Percentiles rank a stretch among this genome's conserved stretches.
These are phyloP conservation scores for Jamesozyma lodderae DNA, from an alignment of 805 yeast species.

Conservation along the genomic window DNA sequence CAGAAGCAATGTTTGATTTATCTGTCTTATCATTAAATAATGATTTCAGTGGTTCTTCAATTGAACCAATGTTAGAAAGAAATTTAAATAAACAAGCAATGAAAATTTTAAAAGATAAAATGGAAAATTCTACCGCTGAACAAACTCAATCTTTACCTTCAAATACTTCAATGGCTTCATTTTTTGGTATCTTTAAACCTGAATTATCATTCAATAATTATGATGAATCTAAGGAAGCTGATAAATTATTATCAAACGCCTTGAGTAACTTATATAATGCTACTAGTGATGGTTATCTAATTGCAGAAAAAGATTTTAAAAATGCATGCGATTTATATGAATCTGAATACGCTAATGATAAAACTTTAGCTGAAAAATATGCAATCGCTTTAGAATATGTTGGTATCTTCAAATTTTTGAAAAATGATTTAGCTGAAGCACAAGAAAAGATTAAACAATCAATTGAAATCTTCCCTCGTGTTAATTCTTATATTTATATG, in stretches of 20 bases:
- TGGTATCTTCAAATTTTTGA: constrained; percentile 77
- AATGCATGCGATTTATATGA: constrained; percentile 48
- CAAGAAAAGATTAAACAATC: constrained; percentile 56
- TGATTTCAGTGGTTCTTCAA: constrained; percentile 67
- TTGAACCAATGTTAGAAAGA: constrained; percentile 79
- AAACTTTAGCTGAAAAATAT: constrained; percentile 31
- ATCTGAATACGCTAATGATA: constrained; percentile 19
- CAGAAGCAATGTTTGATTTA: constrained; percentile 84
- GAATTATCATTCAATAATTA: constrained; percentile 42
- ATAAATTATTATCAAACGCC: constrained; percentile 56
- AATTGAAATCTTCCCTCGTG: constrained; percentile 59
- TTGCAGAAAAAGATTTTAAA: constrained; percentile 36
- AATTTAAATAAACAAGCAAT: constrained; percentile 75
- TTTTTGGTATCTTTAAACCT: constrained; percentile 73
- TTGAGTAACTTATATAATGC: constrained; percentile 44
- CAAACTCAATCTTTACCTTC: constrained; percentile 58
- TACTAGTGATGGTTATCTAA: constrained; percentile 32
- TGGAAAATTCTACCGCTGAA: constrained; percentile 2
- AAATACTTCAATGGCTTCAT: constrained; percentile 73
- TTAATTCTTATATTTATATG: constrained; percentile 72
- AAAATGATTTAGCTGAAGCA: constrained; percentile 60
- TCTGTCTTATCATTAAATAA: constrained; percentile 83
- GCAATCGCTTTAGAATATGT: constrained; percentile 76
- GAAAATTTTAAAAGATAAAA: constrained; percentile 53
- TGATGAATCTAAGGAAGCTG: constrained; percentile 50